Conservation (phyloP, 805 yeast species). For the Limtongozyma cylindracea region DNA sequence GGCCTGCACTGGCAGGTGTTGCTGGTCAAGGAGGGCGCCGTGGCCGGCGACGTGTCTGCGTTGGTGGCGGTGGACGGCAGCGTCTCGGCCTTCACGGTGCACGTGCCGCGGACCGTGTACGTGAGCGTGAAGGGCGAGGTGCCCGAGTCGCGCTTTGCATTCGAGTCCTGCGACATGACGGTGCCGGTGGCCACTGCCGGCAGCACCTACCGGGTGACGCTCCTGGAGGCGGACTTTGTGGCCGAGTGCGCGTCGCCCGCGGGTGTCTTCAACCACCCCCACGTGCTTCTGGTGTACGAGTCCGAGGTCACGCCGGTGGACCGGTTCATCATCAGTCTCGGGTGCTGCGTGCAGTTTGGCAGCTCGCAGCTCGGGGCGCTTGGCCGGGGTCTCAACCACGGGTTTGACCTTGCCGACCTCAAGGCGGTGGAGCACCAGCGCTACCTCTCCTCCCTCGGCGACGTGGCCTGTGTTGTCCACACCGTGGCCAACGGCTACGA, state of each 20-base stretch:
- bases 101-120: conserved; percentile 49
- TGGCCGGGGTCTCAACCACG: conserved; percentile 66
- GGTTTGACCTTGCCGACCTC: conserved; percentile 44
- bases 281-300: conserved; percentile 53
- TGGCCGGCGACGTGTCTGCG: conserved; percentile 61
- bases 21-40: conserved; percentile 31
- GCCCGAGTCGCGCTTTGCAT: too few species aligned
- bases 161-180: too few species aligned
- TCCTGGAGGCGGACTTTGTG: conserved; percentile 39
- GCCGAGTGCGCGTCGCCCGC: conserved; percentile 31
- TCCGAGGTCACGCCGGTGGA: conserved; percentile 40
- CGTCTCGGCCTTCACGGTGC: conserved; percentile 48
- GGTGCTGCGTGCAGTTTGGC: conserved; percentile 46
- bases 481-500: conserved; percentile 52
- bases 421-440: conserved; percentile 23
- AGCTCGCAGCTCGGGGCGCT: conserved; percentile 56
- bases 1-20: conserved; percentile 71
- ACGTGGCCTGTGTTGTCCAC: conserved; percentile 41
- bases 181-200: too few species aligned
- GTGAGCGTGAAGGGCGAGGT: too few species aligned
- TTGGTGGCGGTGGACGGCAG: conserved; percentile 42
- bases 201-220: conserved; percentile 28
- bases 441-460: conserved; percentile 26
- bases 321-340: conserved; percentile 58
- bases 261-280: conserved; percentile 35